Evolutionary conservation across 2,329 filamentous ascomycete genomes (phyloP), one percentile per base, ranked within the genome.

Genomic region (Ophiostoma australiae): DNA sequence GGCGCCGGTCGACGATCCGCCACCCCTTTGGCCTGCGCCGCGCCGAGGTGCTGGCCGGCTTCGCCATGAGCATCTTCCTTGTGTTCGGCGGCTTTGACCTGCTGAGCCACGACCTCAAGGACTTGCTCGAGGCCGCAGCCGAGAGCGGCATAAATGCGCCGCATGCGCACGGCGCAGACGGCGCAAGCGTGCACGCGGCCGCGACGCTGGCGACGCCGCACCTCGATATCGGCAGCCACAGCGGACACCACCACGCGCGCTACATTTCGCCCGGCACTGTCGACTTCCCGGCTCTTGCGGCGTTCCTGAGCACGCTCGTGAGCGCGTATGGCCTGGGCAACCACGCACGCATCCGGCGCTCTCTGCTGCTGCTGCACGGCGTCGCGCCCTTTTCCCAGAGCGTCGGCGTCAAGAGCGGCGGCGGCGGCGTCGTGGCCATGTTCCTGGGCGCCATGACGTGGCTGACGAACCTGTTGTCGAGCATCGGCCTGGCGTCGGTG

Each of bases 1-100:
- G 95, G 95, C 92, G 93, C 74, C 88, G 94, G 67, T 94, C 92
- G 75, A 96, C 90, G 75, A 91, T 99, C 76, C 90, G 94, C 33
- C 93, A 99, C 80, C 95, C 95, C 0, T 99, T 99, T 78, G 94
- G 90, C 3, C 86, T 99, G 33, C 93, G 97, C 81, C 88, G 95
- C 70, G 91, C 92, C 72, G 95, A 99, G 80, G 94, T 99, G 5
- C 87, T 99, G 20, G 93, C 94, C 48, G 95, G 95, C 23, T 97
- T 99, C 74, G 95, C 94, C 73, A 93, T 98, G 89, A 96, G 93
- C 69, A 91, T 99, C 55, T 93, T 97, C 73, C 87, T 99, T 15
- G 87, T 97, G n/a, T 99, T 99, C 80, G 97, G 97, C 84, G 94
- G 94, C 27, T 90, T 98, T 76, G 95, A 99, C 76, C 87, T 99